A percentile compares a stretch with the other conserved stretches of the same genome.
Evolutionary conservation across 495 filamentous ascomycete genomes (phyloP).

Genomic region (Penicillium cataractarum): DNA sequence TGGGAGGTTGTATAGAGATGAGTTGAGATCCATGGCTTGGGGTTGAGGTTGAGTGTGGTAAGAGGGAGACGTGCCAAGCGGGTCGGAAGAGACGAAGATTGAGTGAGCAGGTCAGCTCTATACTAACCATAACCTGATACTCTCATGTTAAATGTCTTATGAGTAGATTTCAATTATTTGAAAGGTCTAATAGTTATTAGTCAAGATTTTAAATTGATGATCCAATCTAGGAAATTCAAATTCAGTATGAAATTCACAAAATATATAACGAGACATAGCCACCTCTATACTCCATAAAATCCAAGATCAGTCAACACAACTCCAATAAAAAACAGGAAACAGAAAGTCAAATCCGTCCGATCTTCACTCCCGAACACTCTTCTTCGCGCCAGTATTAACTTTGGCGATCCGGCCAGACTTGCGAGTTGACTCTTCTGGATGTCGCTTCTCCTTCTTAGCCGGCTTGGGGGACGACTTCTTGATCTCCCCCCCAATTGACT

Average conservation of each 20-base stretch:
- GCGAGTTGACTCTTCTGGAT: background rate
- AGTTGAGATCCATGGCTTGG: background rate
- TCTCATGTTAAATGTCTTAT: background rate
- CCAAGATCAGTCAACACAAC: background rate
- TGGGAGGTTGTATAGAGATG: background rate
- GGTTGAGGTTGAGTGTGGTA: background rate
- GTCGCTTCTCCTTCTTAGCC: background rate
- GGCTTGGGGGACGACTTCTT: background rate
- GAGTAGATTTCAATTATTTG: background rate
- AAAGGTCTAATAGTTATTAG: background rate
- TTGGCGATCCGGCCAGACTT: background rate
- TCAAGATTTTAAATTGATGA: background rate
- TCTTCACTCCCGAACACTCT: background rate
- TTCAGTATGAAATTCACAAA: background rate
- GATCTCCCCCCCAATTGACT: no score
- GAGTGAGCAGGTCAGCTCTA: background rate
- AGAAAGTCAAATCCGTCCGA: background rate
- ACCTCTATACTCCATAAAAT: no score
- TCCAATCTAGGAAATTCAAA: background rate
- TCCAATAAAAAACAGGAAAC: background rate
- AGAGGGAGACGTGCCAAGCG: background rate
- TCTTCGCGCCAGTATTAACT: background rate
- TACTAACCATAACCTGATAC: background rate
- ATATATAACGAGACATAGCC: background rate
- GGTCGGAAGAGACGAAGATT: background rate